phyloP scores from a whole-genome alignment of 371 early-diverging fungal species.

The Blakeslea trispora region DNA sequence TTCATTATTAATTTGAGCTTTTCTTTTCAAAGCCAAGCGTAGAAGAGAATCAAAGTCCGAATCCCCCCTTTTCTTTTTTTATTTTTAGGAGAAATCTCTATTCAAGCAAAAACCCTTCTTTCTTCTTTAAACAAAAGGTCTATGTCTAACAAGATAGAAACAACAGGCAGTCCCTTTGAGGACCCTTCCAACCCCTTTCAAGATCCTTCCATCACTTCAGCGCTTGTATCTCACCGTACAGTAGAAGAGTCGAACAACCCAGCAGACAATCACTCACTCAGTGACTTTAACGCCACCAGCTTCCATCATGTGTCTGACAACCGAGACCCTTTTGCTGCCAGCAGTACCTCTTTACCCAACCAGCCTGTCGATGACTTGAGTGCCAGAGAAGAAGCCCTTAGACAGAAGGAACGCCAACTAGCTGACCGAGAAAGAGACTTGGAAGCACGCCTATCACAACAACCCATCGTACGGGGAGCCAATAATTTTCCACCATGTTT shows the following conservation, averaged over 20 bases:
- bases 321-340: slow-evolving; percentile 36
- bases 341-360: neutral
- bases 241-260: slow-evolving; percentile 27
- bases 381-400: slow-evolving; percentile 63
- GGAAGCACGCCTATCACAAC: slow-evolving; percentile 45
- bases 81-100: too few species aligned
- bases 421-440: slow-evolving; percentile 67
- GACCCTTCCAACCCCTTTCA: slow-evolving; percentile 65
- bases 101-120: too few species aligned
- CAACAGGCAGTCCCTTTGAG: slow-evolving; percentile 47
- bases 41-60: too few species aligned
- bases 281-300: slow-evolving; percentile 37
- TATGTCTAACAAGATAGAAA: slow-evolving; percentile 18
- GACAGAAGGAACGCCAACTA: slow-evolving; percentile 65
- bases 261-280: slow-evolving; percentile 20
- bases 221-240: slow-evolving; percentile 42
- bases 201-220: slow-evolving; percentile 58
- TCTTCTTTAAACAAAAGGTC: neutral
- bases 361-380: slow-evolving; percentile 10
- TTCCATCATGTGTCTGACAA: slow-evolving; percentile 41
- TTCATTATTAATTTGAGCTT: too few species aligned
- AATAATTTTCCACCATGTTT: slow-evolving; percentile 88
- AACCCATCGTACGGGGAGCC: slow-evolving; percentile 40
- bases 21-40: too few species aligned
- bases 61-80: neutral